These are phyloP conservation scores for Xylaria sp. DNA, from an alignment of 2,329 filamentous ascomycete genomes.

Conservation along the genomic window DNA sequence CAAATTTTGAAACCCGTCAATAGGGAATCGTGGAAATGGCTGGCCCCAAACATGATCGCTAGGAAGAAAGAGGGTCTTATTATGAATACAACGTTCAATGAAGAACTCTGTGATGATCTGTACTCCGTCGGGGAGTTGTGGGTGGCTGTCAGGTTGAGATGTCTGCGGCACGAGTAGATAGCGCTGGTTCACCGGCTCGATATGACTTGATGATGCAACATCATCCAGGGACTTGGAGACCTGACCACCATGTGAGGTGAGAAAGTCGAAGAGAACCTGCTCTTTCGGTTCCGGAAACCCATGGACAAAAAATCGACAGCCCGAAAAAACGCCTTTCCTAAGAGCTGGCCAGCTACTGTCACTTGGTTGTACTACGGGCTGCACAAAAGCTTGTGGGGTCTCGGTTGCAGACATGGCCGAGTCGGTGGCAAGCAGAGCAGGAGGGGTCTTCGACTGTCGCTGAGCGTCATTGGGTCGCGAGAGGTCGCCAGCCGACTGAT, in stretches of 20 bases:
- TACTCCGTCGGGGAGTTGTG: conserved; percentile 54
- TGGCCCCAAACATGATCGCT: conserved; percentile 77
- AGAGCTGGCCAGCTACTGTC: conserved; percentile 39
- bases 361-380: conserved; percentile 10
- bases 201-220: conserved; percentile 46
- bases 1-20: conserved; percentile 75
- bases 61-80: conserved; percentile 77
- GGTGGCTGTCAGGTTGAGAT: conserved; percentile 60
- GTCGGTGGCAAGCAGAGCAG: conserved; percentile 20
- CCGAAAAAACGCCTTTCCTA: conserved; percentile 61
- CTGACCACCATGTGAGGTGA: conserved; percentile 61
- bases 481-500: conserved; percentile 50
- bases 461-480: conserved; percentile 35
- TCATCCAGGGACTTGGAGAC: conserved; percentile 58
- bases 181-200: conserved; percentile 52
- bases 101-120: conserved; percentile 87
- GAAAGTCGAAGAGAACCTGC: conserved; percentile 59
- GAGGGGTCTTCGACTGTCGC: conserved; percentile 33
- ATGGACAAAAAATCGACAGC: conserved; percentile 68
- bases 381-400: conserved; percentile 7
- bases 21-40: conserved; percentile 78
- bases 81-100: conserved; percentile 87
- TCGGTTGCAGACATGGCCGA: conserved; percentile 17
- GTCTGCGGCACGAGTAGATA: conserved; percentile 67
- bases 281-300: conserved; percentile 67